Evolutionary conservation across 306 rosid species (phyloP).

Genomic region (Myrica gale): DNA sequence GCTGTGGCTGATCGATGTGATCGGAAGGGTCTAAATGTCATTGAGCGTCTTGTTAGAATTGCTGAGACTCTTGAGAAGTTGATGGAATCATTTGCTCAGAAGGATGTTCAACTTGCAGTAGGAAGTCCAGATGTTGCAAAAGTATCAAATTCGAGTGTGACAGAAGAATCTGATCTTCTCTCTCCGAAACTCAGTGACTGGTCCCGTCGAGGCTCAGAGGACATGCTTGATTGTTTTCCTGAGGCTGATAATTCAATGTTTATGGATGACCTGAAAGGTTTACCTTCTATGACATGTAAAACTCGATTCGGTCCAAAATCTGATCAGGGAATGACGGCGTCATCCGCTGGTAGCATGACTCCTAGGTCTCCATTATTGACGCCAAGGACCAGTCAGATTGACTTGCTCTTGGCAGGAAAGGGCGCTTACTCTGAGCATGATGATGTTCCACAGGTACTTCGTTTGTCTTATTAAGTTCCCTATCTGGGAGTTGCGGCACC

Average conservation of each 20-base stretch:
- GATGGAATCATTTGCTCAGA: slow-evolving; percentile 68
- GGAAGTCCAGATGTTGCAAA: slow-evolving; percentile 98
- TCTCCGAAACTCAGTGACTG: slow-evolving; percentile 96
- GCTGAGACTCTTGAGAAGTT: slow-evolving; percentile 86
- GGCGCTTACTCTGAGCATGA: slow-evolving; percentile 90
- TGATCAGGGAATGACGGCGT: slow-evolving; percentile 97
- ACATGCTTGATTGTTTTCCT: slow-evolving; percentile 94
- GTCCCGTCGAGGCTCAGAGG: slow-evolving; percentile 97
- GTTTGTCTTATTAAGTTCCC: slow-evolving; percentile 15
- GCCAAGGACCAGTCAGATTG: slow-evolving; percentile 93
- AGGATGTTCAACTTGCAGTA: slow-evolving; percentile 69
- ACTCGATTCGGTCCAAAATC: slow-evolving; percentile 99
- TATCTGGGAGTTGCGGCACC: slow-evolving; percentile 9
- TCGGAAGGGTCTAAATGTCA: slow-evolving; percentile 81
- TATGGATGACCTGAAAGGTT: slow-evolving; percentile 91
- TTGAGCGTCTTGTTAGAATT: slow-evolving; percentile 82
- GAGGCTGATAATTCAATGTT: slow-evolving; percentile 75
- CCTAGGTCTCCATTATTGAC: slow-evolving; percentile 97
- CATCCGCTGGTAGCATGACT: slow-evolving; percentile 99
- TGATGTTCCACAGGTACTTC: slow-evolving; percentile 85
- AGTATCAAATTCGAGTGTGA: slow-evolving; percentile 85
- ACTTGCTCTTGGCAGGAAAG: slow-evolving; percentile 88
- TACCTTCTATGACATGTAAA: slow-evolving; percentile 89
- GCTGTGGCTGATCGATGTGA: slow-evolving; percentile 97
- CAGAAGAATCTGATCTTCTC: slow-evolving; percentile 85